These are phyloP conservation scores for Ustilago trichophora DNA, from an alignment of 1,284 basidiomycete genomes.

Conservation along the genomic window DNA sequence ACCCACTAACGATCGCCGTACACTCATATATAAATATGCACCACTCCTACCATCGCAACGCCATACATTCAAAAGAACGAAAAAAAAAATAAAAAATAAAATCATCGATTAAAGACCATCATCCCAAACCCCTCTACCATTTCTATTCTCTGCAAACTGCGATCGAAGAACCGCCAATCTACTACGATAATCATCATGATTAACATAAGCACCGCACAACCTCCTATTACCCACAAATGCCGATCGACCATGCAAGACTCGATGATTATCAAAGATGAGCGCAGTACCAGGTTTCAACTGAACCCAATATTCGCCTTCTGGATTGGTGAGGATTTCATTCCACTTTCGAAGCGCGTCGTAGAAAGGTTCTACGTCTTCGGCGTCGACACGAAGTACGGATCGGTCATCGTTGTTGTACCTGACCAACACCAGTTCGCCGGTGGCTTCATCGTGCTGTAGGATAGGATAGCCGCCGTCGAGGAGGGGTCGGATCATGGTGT, in stretches of 20 bases:
- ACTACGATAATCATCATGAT: conserved; percentile 59
- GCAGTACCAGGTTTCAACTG: conserved; percentile 85
- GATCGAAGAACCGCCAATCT: conserved; percentile 45
- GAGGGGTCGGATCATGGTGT: conserved; percentile 56
- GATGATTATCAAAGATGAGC: conserved; percentile 89
- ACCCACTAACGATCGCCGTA: too few species aligned
- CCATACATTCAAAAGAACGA: too few species aligned
- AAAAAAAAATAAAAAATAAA: too few species aligned
- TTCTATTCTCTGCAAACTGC: conserved; percentile 25
- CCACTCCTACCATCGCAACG: too few species aligned
- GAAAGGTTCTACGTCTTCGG: conserved; percentile 68
- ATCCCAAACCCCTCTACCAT: conserved; percentile 53
- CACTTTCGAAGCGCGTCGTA: conserved; percentile 81
- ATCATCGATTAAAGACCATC: conserved; percentile 55
- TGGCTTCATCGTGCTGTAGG: conserved; percentile 69
- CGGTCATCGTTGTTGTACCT: conserved; percentile 96
- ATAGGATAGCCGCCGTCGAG: conserved; percentile 55
- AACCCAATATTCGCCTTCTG: conserved; percentile 89
- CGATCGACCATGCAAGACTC: conserved; percentile 91
- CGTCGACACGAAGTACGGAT: conserved; percentile 34
- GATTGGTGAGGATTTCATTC: conserved; percentile 78
- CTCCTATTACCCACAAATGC: conserved; percentile 85
- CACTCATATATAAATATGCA: too few species aligned
- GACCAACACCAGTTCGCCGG: conserved; percentile 78
- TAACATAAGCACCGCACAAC: conserved; percentile 89